Conservation (phyloP, 2,329 filamentous ascomycete species). For the Ilyonectria destructans region DNA sequence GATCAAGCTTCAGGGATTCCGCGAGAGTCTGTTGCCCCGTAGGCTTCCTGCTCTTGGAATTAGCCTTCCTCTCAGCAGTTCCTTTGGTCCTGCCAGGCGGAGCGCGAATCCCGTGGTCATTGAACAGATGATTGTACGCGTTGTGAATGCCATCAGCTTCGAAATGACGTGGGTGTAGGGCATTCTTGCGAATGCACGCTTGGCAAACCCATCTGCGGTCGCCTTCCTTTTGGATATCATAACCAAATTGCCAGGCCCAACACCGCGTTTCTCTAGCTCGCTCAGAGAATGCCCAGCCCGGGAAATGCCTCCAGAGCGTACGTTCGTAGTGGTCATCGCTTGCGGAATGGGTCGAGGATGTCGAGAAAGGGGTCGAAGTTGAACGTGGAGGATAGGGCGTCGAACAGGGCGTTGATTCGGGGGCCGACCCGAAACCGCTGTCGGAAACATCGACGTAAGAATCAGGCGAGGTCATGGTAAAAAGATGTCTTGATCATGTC, state of each 20-base stretch:
- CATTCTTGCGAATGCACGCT: constrained; percentile 13
- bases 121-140: constrained; percentile 6
- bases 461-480: constrained; percentile 14
- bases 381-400: constrained; percentile 7
- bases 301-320: constrained; percentile 14
- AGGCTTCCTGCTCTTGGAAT: neutral
- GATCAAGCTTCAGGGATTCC: constrained; percentile 12
- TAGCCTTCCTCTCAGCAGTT: constrained; percentile 9
- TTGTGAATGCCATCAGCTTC: neutral
- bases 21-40: neutral
- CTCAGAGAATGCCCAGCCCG: constrained; percentile 8
- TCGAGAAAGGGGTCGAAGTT: constrained; percentile 3
- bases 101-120: constrained; percentile 7
- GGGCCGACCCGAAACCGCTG: constrained; percentile 6
- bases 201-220: constrained; percentile 7
- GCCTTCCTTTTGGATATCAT: constrained; percentile 13
- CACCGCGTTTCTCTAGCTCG: constrained; percentile 6
- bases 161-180: constrained; percentile 1
- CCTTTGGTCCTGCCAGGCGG: constrained; percentile 3
- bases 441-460: constrained; percentile 5
- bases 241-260: constrained; percentile 11
- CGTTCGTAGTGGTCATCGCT: constrained; percentile 7
- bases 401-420: constrained; percentile 5
- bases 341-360: constrained; percentile 8
- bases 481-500: constrained; percentile 4